Percentiles rank a stretch among this genome's conserved stretches.
Conservation (phyloP, 139 green algal species). For the Chlorella sp. region DNA sequence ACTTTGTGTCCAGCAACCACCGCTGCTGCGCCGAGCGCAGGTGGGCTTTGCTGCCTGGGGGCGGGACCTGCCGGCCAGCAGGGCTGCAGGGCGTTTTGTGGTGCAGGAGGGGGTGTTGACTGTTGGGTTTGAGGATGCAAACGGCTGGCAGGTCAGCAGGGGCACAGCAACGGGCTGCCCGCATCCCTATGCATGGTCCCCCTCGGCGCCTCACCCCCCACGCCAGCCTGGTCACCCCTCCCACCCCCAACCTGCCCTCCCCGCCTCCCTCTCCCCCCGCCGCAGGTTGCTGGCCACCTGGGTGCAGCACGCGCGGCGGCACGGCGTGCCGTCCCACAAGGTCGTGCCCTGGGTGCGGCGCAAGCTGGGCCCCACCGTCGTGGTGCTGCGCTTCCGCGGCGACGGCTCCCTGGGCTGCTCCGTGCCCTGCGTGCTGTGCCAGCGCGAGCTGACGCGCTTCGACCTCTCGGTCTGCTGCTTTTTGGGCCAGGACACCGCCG, state of each 20-base stretch:
- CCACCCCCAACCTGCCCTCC: background rate
- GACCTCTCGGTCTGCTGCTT: slow-evolving; percentile 64
- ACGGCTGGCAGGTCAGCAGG: background rate
- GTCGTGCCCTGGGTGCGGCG: slow-evolving; percentile 68
- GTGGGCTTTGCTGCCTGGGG: too few species aligned
- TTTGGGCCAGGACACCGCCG: background rate
- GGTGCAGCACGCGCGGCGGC: slow-evolving; percentile 47
- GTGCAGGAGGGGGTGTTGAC: background rate
- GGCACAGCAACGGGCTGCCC: background rate
- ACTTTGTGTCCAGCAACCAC: slow-evolving; percentile 42
- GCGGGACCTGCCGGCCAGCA: background rate
- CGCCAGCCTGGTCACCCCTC: too few species aligned
- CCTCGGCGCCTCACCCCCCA: too few species aligned
- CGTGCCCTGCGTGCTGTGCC: slow-evolving; percentile 69
- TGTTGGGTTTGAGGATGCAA: background rate
- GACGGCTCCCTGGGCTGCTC: slow-evolving; percentile 68
- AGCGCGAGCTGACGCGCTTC: slow-evolving; percentile 53
- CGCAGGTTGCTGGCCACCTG: slow-evolving; percentile 60
- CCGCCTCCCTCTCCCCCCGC: background rate
- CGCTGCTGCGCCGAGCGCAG: slow-evolving; percentile 59
- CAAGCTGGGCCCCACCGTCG: slow-evolving; percentile 62
- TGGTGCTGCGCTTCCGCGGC: slow-evolving; percentile 56
- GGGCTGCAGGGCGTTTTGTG: background rate
- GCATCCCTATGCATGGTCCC: too few species aligned
- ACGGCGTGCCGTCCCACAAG: slow-evolving; percentile 56